Evolutionary conservation across 306 rosid genomes (phyloP), one percentile per base, ranked within the genome.

Genomic region (Geum urbanum): DNA sequence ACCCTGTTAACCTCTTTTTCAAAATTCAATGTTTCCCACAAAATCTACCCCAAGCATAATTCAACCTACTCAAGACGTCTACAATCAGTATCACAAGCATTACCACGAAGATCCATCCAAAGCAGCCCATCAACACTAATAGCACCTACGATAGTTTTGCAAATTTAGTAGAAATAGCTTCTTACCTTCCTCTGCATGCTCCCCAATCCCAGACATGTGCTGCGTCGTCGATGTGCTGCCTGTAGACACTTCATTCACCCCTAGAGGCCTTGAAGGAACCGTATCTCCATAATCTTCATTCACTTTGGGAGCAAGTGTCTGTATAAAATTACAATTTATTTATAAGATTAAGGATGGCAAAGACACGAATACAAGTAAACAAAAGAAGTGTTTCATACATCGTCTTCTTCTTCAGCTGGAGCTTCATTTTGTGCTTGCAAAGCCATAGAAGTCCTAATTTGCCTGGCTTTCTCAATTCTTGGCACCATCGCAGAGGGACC

Each of bases 241-340:
- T 66, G 87, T 57, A 27, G 91, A 52, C 27, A 66, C 63, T 74
- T 84, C 86, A 53, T 81, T 82, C 48, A 73, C n/a, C 85, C 51
- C 65, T 87, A 54, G 86, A 69, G 81, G 92, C 73, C 80, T 80
- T 47, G 96, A 83, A 53, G 97, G 97, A 76, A 94, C 89, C 43
- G 99, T 91, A 67, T 81, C 96, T 74, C 97, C 95, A 77, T 91
- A 94, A 44, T 81, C 91, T 15, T 94, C 88, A 77, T 87, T 87
- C 72, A 83, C 79, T 45, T 84, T 78, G 73, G 72, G 78, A 76
- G 75, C 76, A 66, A 75, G 59, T 49, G 87, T 47, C 89, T 88
- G 87, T 74, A 82, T 77, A 77, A 88, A 47, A 76, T 68, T 66
- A 75, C 65, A 62, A 51, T 72, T 44, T 41, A 54, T 50, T 43